Percentiles rank a stretch among this genome's conserved stretches.
These are phyloP conservation scores for Collybia sordida DNA, from an alignment of 768 basidiomycete genomes.

Conservation along the genomic window DNA sequence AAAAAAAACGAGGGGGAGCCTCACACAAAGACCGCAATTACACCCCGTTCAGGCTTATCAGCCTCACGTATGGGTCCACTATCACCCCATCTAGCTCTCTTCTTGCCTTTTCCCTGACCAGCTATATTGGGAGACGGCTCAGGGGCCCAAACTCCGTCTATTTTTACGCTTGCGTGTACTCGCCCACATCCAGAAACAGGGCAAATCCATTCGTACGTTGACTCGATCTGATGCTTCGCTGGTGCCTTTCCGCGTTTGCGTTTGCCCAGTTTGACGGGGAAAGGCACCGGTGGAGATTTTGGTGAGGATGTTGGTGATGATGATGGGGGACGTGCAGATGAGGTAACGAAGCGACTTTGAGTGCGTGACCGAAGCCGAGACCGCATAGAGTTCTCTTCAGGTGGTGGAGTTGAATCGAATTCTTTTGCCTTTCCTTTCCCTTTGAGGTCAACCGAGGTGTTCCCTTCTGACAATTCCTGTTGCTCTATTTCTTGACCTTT, in stretches of 20 bases:
- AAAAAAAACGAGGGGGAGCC: neutral
- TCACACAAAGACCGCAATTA: slow-evolving; percentile 44
- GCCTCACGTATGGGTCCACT: slow-evolving; percentile 25
- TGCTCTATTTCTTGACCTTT: neutral
- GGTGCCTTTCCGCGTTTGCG: slow-evolving; percentile 16
- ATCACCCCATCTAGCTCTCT: slow-evolving; percentile 1
- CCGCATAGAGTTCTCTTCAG: slow-evolving; percentile 43
- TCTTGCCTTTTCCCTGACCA: slow-evolving; percentile 13
- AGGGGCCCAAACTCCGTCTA: slow-evolving; percentile 60
- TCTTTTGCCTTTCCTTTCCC: slow-evolving; percentile 38
- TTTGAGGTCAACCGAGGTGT: slow-evolving; percentile 14
- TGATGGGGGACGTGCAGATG: neutral
- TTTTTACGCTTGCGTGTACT: slow-evolving; percentile 54
- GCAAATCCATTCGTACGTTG: slow-evolving; percentile 59
- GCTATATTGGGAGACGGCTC: slow-evolving; percentile 28
- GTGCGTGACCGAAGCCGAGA: slow-evolving; percentile 56
- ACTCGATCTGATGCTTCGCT: slow-evolving; percentile 42
- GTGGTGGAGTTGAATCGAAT: neutral
- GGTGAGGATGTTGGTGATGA: slow-evolving; percentile 7
- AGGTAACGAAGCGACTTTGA: neutral
- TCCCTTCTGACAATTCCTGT: slow-evolving; percentile 6
- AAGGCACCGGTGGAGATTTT: slow-evolving; percentile 5
- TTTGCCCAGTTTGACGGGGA: slow-evolving; percentile 11
- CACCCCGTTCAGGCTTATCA: slow-evolving; percentile 29
- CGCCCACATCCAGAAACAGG: slow-evolving; percentile 59